Evolutionary conservation across 1,284 basidiomycete genomes (phyloP), one percentile per base, ranked within the genome.

Genomic region (Pterulicium gracile): DNA sequence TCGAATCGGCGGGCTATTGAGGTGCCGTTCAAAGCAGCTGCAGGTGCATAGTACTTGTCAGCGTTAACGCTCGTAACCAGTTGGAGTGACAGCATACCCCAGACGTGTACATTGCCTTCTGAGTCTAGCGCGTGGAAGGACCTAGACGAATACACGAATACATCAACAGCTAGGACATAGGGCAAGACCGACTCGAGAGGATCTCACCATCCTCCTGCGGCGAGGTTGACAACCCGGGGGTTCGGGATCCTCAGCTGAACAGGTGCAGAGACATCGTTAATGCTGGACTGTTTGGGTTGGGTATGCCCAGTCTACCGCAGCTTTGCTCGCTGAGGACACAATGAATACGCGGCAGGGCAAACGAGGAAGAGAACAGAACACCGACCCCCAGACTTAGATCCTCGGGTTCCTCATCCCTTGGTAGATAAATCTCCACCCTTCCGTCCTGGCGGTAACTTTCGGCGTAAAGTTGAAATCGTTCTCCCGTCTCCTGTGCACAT

Each of bases 301-400:
- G 46, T 32, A 73, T 52, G 4, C 87, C 87, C 18, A 89, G 65
- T 49, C 88, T 69, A 4, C 76, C 75, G 51, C 79, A 68, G 2
- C 66, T 61, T 15, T 66, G 61, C 44, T 80, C 72, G 12, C 86
- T 88, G 55, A 24, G 46, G 44, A 43, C 23, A 49, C 2, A 20
- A 46, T 12, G 15, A 22, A 5, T 17, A 14, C n/a, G n/a, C n/a
- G n/a, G n/a, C n/a, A n/a, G n/a, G n/a, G 46, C 43, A 41, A 32
- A 22, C 15, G 24, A 3, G 35, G 13, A 47, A 24, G n/a, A 20
- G 10, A 15, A 43, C 3, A 10, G 27, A 46, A 24, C 24, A 59
- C 75, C 57, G 60, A 88, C 78, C 89, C 89, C 89, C 89, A 93
- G 15, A 89, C 80, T 57, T 78, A 91, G 1, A 83, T 68, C 63